Evolutionary conservation across 345 rosid species (phyloP).

Genomic region (Linum usitatissimum): DNA sequence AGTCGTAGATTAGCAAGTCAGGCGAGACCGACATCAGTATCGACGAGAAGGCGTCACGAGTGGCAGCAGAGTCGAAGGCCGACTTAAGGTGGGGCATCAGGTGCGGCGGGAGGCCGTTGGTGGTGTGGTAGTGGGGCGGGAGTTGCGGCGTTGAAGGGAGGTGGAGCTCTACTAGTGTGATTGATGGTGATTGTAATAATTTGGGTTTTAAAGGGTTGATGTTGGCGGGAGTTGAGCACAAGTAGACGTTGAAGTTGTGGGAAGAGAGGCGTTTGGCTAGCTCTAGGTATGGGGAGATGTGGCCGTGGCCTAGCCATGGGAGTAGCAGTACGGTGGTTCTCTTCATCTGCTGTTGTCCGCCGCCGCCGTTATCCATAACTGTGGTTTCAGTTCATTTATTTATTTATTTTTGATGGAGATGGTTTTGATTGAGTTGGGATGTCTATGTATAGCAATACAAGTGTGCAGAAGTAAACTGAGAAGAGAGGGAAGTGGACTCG

Average conservation of each 20-base stretch:
- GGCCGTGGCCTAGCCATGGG: conserved; percentile 26
- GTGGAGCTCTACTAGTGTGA: conserved; percentile 25
- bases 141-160: conserved; percentile 21
- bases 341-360: too few species aligned
- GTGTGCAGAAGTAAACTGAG: too few species aligned
- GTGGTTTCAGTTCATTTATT: too few species aligned
- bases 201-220: conserved; percentile 16
- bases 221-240: conserved; percentile 28
- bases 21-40: conserved; percentile 17
- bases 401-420: too few species aligned
- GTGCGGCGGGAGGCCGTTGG: conserved; percentile 29
- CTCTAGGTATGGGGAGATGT: conserved; percentile 30
- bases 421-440: too few species aligned
- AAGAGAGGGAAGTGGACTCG: too few species aligned
- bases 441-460: too few species aligned
- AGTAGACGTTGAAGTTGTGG: conserved; percentile 20
- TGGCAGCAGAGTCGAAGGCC: conserved; percentile 23
- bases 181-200: conserved; percentile 7
- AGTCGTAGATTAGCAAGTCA: conserved; percentile 25
- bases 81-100: conserved; percentile 23
- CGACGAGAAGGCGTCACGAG: conserved; percentile 10
- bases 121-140: conserved; percentile 37
- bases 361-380: too few species aligned
- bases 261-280: conserved; percentile 27
- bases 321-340: too few species aligned